These are phyloP conservation scores for Kingdonia uniflora DNA, from an alignment of 164 flowering plant species.

Conservation along the genomic window DNA sequence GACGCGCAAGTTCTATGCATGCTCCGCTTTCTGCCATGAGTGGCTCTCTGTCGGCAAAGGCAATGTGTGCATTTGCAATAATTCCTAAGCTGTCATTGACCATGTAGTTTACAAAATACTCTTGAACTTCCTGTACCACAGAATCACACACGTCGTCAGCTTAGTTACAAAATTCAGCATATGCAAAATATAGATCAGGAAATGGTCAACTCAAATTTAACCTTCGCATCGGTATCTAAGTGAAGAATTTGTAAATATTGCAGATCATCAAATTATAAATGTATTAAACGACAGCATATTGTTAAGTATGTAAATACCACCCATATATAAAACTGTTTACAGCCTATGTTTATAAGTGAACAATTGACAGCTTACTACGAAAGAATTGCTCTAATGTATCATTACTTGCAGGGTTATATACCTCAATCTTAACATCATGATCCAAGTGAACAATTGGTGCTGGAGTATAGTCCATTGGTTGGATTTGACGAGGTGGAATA, in stretches of 20 bases:
- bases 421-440: slow-evolving; percentile 53
- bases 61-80: slow-evolving; percentile 73
- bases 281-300: too few species aligned
- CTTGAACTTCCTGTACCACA: slow-evolving; percentile 52
- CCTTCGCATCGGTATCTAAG: too few species aligned
- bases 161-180: too few species aligned
- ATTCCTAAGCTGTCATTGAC: slow-evolving; percentile 78
- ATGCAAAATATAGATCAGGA: too few species aligned
- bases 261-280: too few species aligned
- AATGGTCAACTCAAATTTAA: too few species aligned
- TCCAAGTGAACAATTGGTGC: slow-evolving; percentile 31
- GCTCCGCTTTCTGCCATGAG: slow-evolving; percentile 38
- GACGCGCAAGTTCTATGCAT: slow-evolving; percentile 54
- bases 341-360: too few species aligned
- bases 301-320: too few species aligned
- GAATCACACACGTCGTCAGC: background rate
- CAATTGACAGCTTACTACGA: too few species aligned
- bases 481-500: slow-evolving; percentile 47
- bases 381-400: background rate
- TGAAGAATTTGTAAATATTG: too few species aligned
- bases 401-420: slow-evolving; percentile 5
- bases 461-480: slow-evolving; percentile 75
- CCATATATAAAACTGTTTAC: too few species aligned
- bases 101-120: slow-evolving; percentile 71
- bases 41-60: slow-evolving; percentile 51